Evolutionary conservation across 257 asterid genomes (phyloP), one percentile per base, ranked within the genome.

Genomic region (Ilex aquifolium): DNA sequence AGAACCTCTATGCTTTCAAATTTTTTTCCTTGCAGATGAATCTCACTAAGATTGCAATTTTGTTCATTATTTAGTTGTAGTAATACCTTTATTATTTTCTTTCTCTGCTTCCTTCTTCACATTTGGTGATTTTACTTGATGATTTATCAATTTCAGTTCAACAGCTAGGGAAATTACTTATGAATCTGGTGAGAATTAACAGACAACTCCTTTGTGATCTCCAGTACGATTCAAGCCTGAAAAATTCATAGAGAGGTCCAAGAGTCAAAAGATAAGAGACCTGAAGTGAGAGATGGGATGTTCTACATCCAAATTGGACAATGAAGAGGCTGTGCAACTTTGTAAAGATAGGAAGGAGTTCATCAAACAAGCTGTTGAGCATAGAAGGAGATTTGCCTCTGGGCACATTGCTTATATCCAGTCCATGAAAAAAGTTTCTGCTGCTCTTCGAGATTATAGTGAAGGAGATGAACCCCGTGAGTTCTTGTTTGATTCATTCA

Each of bases 321-420:
- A 89, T 72, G 99, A 89, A 77, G 99, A 90, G 60, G 85, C 88
- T 7, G 94, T 92, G 61, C 83, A 76, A 80, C 91, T 92, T 60
- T 92, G 99, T 65, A 87, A 87, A 74, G 97, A 92, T 65, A 69
- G 99, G 16, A 92, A 85, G 77, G 89, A 81, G 71, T 89, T 87
- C 83, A 92, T 92, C 44, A 79, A 77, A 71, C 89, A 89, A 79
- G 99, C 99, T 14, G 94, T 92, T 51, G 97, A 89, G 67, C 82
- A 89, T 21, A 67, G 99, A 59, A 67, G 73, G 62, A 79, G 73
- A 67, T 88, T 92, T 55, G 95, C 96, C 54, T 69, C 95, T 0
- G 95, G 87, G n/a, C 99, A 92, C 72, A 58, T 81, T 68, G 99
- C 96, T 63, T 92, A 92, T 57, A 75, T 92, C 21, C 85, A 82